Conservation (phyloP, 441 rosid species). For the Sinapis alba region DNA sequence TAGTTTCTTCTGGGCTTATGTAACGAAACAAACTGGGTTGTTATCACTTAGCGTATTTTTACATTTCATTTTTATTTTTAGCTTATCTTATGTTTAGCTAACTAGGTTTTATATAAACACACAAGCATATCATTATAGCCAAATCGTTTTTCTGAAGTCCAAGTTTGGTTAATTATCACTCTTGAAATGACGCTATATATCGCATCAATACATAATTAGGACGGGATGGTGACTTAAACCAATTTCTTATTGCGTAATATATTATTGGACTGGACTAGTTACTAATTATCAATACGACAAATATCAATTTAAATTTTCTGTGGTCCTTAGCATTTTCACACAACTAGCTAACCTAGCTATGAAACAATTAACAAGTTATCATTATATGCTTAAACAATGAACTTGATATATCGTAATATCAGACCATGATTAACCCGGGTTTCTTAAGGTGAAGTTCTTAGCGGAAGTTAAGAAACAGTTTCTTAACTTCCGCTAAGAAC, state of each 20-base stretch:
- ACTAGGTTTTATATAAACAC: background rate
- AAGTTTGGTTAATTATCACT: background rate
- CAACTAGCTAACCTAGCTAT: slow-evolving; percentile 3
- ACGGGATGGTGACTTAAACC: background rate
- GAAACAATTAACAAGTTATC: background rate
- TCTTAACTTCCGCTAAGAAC: too few relatives aligned
- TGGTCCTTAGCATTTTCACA: slow-evolving; percentile 3
- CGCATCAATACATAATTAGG: background rate
- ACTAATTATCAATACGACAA: background rate
- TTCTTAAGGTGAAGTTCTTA: too few relatives aligned
- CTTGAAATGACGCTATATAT: background rate
- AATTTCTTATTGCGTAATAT: background rate
- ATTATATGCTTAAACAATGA: background rate
- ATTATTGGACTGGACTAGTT: background rate
- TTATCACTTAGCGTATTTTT: background rate
- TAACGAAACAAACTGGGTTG: too few relatives aligned
- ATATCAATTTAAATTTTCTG: background rate
- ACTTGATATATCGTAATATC: background rate
- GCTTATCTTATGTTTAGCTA: background rate
- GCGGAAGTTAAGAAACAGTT: too few relatives aligned
- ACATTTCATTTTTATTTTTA: background rate
- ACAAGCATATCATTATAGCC: background rate
- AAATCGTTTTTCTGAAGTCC: background rate
- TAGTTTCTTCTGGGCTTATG: background rate
- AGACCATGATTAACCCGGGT: too few relatives aligned